Evolutionary conservation across 352 stramenopile species (phyloP), one percentile per base, ranked within the genome.

Genomic region (Phytophthora crassamura): DNA sequence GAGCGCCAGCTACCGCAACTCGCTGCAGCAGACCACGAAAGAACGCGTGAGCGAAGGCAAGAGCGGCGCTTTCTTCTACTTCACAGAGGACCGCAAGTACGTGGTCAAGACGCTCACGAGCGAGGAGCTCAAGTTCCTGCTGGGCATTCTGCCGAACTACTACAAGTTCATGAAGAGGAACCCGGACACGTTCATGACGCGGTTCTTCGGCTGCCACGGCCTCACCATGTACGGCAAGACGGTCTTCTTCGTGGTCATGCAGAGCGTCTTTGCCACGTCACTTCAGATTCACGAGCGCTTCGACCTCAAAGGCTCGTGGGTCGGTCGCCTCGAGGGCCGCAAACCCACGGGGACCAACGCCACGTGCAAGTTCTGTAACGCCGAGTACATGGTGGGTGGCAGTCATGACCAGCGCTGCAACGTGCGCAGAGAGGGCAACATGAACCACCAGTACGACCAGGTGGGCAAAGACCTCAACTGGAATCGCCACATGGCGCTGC

Each of bases 171-270:
- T 90, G 61, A 82, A 78, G 39, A 73, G 58, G 11, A 72, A 93
- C 49, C 77, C 86, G 0, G 82, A 91, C 51, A 94, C 84, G 25
- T 92, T 94, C 60, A 84, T 94, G 58, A 92, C 84, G 28, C 75
- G 81, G 14, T 93, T 92, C 59, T 91, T 92, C 54, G 86, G 86
- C 40, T 91, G 82, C 49, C 84, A 94, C 36, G 81, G 80, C 10
- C 77, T 94, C 49, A 94, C 84, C 18, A 94, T 94, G 86, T 91
- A 92, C 59, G 82, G 84, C 67, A 94, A 93, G 41, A 91, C 82
- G 1, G 81, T 94, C 2, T 91, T 89, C 62, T 94, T 94, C 55
- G 84, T 94, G 36, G 84, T 92, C 35, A 93, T 94, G 84, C 84
- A 93, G 51, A 93, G 82, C 45, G 84, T 94, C 1, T 94, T 94